Conservation (phyloP, 2,329 filamentous ascomycete genomes). For the Colletotrichum zoysiae region DNA sequence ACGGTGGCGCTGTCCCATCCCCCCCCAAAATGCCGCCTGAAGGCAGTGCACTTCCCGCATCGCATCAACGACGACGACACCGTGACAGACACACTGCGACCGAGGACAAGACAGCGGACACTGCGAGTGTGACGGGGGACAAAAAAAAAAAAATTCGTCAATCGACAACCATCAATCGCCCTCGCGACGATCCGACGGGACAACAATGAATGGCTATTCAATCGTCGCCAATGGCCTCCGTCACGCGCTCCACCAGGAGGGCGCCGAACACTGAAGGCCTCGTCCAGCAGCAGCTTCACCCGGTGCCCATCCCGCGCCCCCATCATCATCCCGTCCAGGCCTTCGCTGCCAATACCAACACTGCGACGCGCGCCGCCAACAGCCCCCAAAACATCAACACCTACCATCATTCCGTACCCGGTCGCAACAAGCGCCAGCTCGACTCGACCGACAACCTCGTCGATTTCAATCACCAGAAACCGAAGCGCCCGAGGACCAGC, state of each 20-base stretch:
- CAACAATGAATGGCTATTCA: constrained; percentile 48
- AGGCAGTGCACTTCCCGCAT: constrained; percentile 32
- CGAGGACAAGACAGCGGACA: constrained; percentile 13
- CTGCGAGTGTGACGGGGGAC: not conserved
- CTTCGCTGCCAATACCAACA: constrained; percentile 47
- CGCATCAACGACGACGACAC: constrained; percentile 37
- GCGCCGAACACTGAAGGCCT: constrained; percentile 56
- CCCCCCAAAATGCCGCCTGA: constrained; percentile 19
- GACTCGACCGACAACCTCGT: constrained; percentile 54
- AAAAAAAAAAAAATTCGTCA: constrained; percentile 20
- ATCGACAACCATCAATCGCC: constrained; percentile 36
- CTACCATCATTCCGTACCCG: constrained; percentile 50
- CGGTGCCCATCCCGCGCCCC: constrained; percentile 37
- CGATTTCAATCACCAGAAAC: constrained; percentile 59
- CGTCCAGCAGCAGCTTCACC: constrained; percentile 45
- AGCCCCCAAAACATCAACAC: constrained; percentile 50
- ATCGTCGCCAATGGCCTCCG: constrained; percentile 61
- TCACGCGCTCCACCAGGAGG: constrained; percentile 64
- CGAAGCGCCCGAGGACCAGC: constrained; percentile 65
- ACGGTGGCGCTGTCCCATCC: not conserved
- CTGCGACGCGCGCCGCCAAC: constrained; percentile 47
- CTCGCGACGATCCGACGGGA: constrained; percentile 32
- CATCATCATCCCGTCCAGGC: constrained; percentile 44
- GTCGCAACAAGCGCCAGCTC: constrained; percentile 63
- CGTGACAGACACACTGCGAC: constrained; percentile 25